Conservation (phyloP, 2,329 filamentous ascomycete species). For the Arthroderma sp. region DNA sequence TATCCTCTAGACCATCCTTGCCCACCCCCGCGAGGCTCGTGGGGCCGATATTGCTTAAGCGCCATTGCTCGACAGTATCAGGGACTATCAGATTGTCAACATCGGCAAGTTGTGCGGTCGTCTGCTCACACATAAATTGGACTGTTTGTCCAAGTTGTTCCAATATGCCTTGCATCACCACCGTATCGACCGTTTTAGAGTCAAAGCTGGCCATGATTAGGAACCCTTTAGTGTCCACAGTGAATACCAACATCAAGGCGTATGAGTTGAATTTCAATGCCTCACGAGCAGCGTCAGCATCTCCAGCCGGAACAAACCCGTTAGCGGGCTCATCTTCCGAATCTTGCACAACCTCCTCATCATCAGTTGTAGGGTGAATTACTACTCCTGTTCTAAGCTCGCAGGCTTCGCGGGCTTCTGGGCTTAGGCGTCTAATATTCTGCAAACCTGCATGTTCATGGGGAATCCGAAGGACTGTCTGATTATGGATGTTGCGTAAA, state of each 20-base stretch:
- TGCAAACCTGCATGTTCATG: conserved; percentile 45
- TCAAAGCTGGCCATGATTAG: conserved; percentile 52
- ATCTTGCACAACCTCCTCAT: conserved; percentile 1
- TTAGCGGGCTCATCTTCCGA: conserved; percentile 28
- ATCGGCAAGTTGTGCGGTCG: conserved; percentile 1
- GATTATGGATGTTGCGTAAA: conserved; percentile 41
- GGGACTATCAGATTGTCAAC: not conserved
- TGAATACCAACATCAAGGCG: conserved; percentile 50
- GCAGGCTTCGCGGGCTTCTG: conserved; percentile 28
- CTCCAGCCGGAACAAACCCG: conserved; percentile 42
- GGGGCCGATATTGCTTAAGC: conserved; percentile 3
- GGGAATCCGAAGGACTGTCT: conserved; percentile 38
- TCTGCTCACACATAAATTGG: conserved; percentile 2
- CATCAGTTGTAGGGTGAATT: conserved; percentile 12
- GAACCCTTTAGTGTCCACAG: conserved; percentile 44
- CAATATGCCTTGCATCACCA: conserved; percentile 40
- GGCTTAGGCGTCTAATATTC: conserved; percentile 38
- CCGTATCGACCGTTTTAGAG: conserved; percentile 37
- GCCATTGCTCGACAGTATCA: conserved; percentile 1
- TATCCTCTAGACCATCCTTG: not conserved
- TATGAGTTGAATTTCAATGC: conserved; percentile 44
- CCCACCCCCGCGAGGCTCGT: not conserved
- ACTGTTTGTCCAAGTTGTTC: conserved; percentile 37
- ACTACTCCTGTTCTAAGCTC: conserved; percentile 19
- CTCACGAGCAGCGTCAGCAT: conserved; percentile 46